Conservation (phyloP, 768 basidiomycete genomes). For the Nidularia sp. region DNA sequence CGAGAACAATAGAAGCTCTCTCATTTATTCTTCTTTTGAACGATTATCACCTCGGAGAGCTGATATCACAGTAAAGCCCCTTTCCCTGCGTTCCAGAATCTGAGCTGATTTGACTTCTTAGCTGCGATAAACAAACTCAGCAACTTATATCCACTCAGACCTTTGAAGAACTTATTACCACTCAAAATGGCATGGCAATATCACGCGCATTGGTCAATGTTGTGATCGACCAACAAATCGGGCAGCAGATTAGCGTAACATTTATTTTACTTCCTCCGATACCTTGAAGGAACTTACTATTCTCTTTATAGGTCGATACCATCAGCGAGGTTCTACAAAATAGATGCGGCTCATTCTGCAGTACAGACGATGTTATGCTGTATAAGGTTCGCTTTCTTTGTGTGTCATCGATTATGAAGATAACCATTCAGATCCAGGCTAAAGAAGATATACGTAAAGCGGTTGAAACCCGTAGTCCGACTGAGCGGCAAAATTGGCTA, state of each 20-base stretch:
- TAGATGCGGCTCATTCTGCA: slow-evolving; percentile 96
- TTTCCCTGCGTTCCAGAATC: slow-evolving; percentile 1
- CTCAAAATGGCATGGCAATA: slow-evolving; percentile 79
- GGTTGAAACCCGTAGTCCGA: slow-evolving; percentile 68
- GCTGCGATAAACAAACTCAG: slow-evolving; percentile 73
- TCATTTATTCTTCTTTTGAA: slow-evolving; percentile 89
- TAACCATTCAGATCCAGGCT: slow-evolving; percentile 46
- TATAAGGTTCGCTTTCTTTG: slow-evolving; percentile 67
- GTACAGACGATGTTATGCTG: slow-evolving; percentile 95
- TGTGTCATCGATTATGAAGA: not conserved
- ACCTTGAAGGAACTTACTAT: slow-evolving; percentile 5
- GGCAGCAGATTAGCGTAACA: slow-evolving; percentile 89
- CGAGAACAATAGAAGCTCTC: slow-evolving; percentile 88
- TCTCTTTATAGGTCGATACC: slow-evolving; percentile 73
- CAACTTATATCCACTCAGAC: slow-evolving; percentile 65
- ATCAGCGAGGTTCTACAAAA: slow-evolving; percentile 94
- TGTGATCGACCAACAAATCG: slow-evolving; percentile 97
- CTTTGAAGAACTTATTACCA: slow-evolving; percentile 85
- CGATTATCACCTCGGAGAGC: slow-evolving; percentile 85
- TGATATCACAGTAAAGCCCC: slow-evolving; percentile 68
- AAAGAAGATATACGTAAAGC: slow-evolving; percentile 92
- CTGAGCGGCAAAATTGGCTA: slow-evolving; percentile 75
- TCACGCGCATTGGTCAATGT: slow-evolving; percentile 91
- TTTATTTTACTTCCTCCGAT: slow-evolving; percentile 4
- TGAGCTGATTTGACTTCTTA: slow-evolving; percentile 20